These are phyloP conservation scores for Salix koriyanagi DNA, from an alignment of 345 rosid species.

Conservation along the genomic window DNA sequence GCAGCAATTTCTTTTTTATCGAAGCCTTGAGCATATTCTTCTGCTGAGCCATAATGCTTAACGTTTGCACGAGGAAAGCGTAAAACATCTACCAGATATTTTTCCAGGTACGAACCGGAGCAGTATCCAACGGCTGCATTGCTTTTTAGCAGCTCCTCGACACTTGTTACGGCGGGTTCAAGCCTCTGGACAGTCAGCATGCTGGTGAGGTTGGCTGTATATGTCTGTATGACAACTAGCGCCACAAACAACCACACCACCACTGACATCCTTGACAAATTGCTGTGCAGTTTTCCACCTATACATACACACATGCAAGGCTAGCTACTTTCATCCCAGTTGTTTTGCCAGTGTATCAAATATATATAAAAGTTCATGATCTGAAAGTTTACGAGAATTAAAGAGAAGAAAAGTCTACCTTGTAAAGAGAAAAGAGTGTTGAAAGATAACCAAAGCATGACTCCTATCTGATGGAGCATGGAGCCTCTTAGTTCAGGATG, in stretches of 20 bases:
- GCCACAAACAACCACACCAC: conserved; percentile 25
- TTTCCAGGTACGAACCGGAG: neutral
- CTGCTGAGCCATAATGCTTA: neutral
- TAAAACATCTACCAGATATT: conserved; percentile 18
- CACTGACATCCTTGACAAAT: conserved; percentile 26
- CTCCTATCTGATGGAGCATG: conserved; percentile 4
- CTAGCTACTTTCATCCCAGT: too few species aligned
- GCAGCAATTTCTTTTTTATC: conserved; percentile 16
- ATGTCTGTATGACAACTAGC: conserved; percentile 21
- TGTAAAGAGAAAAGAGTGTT: conserved; percentile 17
- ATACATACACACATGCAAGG: too few species aligned
- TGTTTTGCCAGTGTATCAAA: neutral
- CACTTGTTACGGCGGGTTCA: neutral
- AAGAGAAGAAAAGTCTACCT: conserved; percentile 2
- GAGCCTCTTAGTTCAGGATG: conserved; percentile 13
- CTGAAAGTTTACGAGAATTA: neutral
- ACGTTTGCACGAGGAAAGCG: neutral
- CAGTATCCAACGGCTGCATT: conserved; percentile 19
- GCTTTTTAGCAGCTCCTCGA: neutral
- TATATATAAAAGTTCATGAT: neutral
- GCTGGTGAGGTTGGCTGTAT: conserved; percentile 25
- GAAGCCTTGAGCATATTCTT: conserved; percentile 12
- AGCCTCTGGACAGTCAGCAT: conserved; percentile 13
- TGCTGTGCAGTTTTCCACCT: conserved; percentile 24
- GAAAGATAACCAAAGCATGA: conserved; percentile 24